Percentiles rank a stretch among this genome's conserved stretches.
Evolutionary conservation across 305 asterid species (phyloP).

Genomic region (Solanum hybrid): DNA sequence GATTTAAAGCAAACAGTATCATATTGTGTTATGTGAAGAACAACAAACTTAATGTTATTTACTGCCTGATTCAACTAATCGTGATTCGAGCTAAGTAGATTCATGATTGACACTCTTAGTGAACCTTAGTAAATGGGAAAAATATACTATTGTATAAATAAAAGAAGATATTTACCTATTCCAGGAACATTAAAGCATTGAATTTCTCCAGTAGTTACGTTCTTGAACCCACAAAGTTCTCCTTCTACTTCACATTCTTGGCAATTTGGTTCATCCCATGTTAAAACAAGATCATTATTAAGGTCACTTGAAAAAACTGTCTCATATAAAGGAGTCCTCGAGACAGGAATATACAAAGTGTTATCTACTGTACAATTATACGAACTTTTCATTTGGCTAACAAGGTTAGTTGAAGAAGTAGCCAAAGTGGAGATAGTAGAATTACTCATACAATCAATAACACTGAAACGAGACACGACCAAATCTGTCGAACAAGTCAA

Average conservation of each 20-base stretch:
- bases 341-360: conserved; percentile 31
- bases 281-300: conserved; percentile 22
- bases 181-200: conserved; percentile 16
- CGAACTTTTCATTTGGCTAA: conserved; percentile 20
- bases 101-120: not conserved
- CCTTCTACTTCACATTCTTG: conserved; percentile 30
- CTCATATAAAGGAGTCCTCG: conserved; percentile 15
- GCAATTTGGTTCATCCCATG: conserved; percentile 53
- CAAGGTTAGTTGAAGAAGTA: not conserved
- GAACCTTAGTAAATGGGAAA: not conserved
- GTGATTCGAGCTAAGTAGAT: not conserved
- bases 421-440: conserved; percentile 6
- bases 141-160: not conserved
- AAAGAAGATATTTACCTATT: conserved; percentile 25
- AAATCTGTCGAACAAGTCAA: conserved; percentile 5
- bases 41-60: not conserved
- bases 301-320: conserved; percentile 25
- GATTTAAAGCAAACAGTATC: not conserved
- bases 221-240: conserved; percentile 20
- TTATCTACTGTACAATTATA: conserved; percentile 23
- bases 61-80: not conserved
- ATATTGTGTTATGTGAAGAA: not conserved
- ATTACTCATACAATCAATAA: conserved; percentile 26
- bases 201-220: conserved; percentile 10
- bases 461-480: not conserved